These are phyloP conservation scores for Lolium multiflorum DNA, from an alignment of 176 grass and related monocot species.

Conservation along the genomic window DNA sequence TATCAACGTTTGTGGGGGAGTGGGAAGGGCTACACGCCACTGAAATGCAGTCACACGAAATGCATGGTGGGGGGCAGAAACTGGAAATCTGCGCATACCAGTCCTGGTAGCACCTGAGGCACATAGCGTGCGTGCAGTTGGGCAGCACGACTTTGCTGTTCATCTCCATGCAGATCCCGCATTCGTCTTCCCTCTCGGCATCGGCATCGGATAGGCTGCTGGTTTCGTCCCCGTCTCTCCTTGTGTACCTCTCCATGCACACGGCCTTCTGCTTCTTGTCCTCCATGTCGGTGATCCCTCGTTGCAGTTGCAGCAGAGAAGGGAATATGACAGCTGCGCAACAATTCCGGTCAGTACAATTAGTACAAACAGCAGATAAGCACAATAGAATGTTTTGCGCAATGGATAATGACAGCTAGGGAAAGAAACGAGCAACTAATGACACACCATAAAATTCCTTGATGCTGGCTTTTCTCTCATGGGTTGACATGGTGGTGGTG, in stretches of 20 bases:
- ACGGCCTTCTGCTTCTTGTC: constrained; percentile 71
- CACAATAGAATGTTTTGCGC: not conserved
- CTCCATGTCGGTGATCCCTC: constrained; percentile 74
- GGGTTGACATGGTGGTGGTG: constrained; percentile 78
- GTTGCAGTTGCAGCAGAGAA: constrained; percentile 89
- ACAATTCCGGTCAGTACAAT: not conserved
- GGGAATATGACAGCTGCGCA: constrained; percentile 85
- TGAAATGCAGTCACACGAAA: constrained; percentile 36
- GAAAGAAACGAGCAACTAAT: constrained; percentile 21
- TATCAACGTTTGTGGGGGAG: constrained; percentile 12
- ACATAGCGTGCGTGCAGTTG: constrained; percentile 80
- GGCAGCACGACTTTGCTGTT: constrained; percentile 87
- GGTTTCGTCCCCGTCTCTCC: constrained; percentile 60
- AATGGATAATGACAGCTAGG: not conserved
- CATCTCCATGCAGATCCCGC: constrained; percentile 84
- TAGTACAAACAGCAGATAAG: not conserved
- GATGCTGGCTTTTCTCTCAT: constrained; percentile 88
- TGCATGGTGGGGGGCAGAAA: constrained; percentile 32
- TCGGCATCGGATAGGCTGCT: constrained; percentile 71
- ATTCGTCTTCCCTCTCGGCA: constrained; percentile 90
- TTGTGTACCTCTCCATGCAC: constrained; percentile 73
- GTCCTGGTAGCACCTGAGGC: constrained; percentile 71
- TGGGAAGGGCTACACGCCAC: constrained; percentile 25
- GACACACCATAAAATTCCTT: constrained; percentile 91
- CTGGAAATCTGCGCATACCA: constrained; percentile 47